phyloP scores from a whole-genome alignment of 2,329 filamentous ascomycete species.

The Scedosporium dehoogii region DNA sequence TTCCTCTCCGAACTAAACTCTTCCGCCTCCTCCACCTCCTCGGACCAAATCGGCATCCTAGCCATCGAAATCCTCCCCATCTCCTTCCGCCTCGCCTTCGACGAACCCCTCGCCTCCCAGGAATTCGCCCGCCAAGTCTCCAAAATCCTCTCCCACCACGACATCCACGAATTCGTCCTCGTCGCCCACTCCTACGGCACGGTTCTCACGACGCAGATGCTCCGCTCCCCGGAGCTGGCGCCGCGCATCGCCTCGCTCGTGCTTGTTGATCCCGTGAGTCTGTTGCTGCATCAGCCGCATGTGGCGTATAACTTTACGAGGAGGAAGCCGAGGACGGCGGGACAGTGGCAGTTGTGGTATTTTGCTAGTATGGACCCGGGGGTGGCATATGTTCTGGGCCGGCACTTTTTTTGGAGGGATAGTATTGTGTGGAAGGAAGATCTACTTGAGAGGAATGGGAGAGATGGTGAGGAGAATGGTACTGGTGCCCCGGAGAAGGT shows the following conservation, averaged over 20 bases:
- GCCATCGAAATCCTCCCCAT: slow-evolving; percentile 57
- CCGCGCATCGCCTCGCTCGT: slow-evolving; percentile 38
- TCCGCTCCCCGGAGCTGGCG: slow-evolving; percentile 37
- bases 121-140: slow-evolving; percentile 48
- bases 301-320: slow-evolving; percentile 64
- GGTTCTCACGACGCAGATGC: slow-evolving; percentile 51
- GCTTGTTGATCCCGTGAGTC: slow-evolving; percentile 52
- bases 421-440: slow-evolving; percentile 64
- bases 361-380: slow-evolving; percentile 60
- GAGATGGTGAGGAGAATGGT: slow-evolving; percentile 4
- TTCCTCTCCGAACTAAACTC: slow-evolving; percentile 44
- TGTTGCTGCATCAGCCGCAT: slow-evolving; percentile 58
- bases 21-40: no score
- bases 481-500: slow-evolving; percentile 11
- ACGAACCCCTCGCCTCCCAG: slow-evolving; percentile 35
- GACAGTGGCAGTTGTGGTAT: slow-evolving; percentile 62
- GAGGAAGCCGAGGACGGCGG: slow-evolving; percentile 42
- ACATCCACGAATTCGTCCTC: slow-evolving; percentile 48
- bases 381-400: slow-evolving; percentile 51
- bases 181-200: slow-evolving; percentile 56
- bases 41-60: slow-evolving; percentile 51
- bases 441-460: slow-evolving; percentile 23
- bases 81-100: slow-evolving; percentile 49
- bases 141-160: slow-evolving; percentile 46
- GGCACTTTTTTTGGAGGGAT: slow-evolving; percentile 63